phyloP scores from a whole-genome alignment of 495 filamentous ascomycete species.

The Viridothelium virens region DNA sequence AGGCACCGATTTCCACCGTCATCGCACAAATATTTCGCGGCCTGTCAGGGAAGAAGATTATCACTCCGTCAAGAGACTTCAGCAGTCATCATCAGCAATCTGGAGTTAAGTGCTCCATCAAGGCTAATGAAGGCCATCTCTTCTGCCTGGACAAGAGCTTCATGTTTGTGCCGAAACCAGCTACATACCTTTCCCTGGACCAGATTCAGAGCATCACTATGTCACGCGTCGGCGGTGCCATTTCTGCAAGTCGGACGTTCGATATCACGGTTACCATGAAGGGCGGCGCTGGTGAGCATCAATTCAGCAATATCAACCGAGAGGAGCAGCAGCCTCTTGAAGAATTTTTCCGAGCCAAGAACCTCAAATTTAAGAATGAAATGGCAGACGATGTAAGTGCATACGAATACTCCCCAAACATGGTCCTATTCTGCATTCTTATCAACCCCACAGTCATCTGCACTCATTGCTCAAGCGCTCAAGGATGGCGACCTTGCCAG shows the following conservation, averaged over 20 bases:
- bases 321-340: conserved; percentile 95
- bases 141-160: conserved; percentile 98
- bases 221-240: conserved; percentile 88
- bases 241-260: conserved; percentile 91
- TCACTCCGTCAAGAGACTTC: conserved; percentile 89
- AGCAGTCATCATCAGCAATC: conserved; percentile 82
- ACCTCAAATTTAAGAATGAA: conserved; percentile 93
- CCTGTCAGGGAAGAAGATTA: conserved; percentile 86
- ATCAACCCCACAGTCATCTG: conserved; percentile 39
- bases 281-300: conserved; percentile 65
- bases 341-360: conserved; percentile 90
- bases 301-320: conserved; percentile 98
- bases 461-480: conserved; percentile 72
- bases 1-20: conserved; percentile 82
- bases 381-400: conserved; percentile 60
- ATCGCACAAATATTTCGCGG: conserved; percentile 92
- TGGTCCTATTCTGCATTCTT: conserved; percentile 11
- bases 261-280: conserved; percentile 92
- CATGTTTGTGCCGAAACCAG: conserved; percentile 98
- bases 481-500: conserved; percentile 64
- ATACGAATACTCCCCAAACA: conserved; percentile 5
- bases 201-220: conserved; percentile 83
- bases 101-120: conserved; percentile 98
- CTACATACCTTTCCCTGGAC: conserved; percentile 91
- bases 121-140: conserved; percentile 93